Percentiles rank a stretch among this genome's conserved stretches.
These are phyloP conservation scores for Raphanus hybrid DNA, from an alignment of 441 rosid species.

Conservation along the genomic window DNA sequence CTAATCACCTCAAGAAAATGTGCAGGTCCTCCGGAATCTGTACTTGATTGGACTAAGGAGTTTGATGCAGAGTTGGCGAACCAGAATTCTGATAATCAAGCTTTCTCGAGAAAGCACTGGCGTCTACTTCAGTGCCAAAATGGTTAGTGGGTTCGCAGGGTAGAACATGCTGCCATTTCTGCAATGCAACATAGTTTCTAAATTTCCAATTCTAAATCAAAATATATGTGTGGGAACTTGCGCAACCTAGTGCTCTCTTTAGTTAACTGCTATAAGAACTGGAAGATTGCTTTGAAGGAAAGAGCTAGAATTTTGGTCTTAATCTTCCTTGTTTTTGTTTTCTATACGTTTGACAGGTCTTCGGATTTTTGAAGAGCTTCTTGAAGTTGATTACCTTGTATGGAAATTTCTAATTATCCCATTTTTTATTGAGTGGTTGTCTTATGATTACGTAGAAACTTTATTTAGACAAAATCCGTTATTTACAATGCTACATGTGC, in stretches of 20 bases:
- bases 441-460: constrained; percentile 26
- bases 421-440: constrained; percentile 18
- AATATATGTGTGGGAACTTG: constrained; percentile 2
- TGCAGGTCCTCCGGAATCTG: constrained; percentile 88
- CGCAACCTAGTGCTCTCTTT: no score
- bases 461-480: constrained; percentile 40
- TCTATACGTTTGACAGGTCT: constrained; percentile 71
- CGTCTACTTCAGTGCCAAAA: constrained; percentile 99
- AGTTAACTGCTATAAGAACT: constrained; percentile 21
- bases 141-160: constrained; percentile 55
- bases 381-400: constrained; percentile 99
- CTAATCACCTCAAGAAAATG: constrained; percentile 42
- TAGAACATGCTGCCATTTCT: constrained; percentile 27
- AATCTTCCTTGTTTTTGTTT: constrained; percentile 21
- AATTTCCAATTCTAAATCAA: background rate
- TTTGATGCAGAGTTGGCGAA: constrained; percentile 76
- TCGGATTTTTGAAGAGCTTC: constrained; percentile 99
- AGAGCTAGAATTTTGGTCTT: background rate
- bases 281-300: constrained; percentile 7
- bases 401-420: constrained; percentile 40
- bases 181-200: constrained; percentile 10
- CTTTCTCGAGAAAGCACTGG: constrained; percentile 98
- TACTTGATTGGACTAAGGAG: constrained; percentile 95
- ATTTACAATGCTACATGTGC: constrained; percentile 46
- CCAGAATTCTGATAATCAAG: constrained; percentile 84